phyloP scores from a whole-genome alignment of 1,284 basidiomycete genomes.

The Filobasidium uniguttulatum region DNA sequence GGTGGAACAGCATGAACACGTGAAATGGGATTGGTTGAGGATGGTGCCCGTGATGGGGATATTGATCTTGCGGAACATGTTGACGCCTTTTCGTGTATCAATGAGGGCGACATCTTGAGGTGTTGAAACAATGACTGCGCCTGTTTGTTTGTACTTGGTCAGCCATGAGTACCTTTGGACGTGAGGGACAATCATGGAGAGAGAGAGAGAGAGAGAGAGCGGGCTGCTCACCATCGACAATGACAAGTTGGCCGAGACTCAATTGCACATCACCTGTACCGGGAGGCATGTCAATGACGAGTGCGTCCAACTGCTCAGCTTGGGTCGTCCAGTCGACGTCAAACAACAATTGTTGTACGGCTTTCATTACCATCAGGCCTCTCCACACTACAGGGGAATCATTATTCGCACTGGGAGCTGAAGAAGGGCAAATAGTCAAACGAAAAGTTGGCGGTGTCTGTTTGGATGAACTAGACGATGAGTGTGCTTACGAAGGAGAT shows the following conservation, averaged over 20 bases:
- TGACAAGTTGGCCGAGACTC: conserved; percentile 78
- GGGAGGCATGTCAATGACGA: conserved; percentile 94
- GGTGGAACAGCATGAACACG: conserved; percentile 61
- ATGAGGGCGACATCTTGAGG: conserved; percentile 88
- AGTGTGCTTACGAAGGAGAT: conserved; percentile 38
- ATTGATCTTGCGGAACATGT: conserved; percentile 80
- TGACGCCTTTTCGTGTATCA: conserved; percentile 83
- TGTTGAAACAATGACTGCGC: conserved; percentile 82
- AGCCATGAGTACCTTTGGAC: neutral
- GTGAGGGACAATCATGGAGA: neutral
- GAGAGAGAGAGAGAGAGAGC: neutral
- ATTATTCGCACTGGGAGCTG: conserved; percentile 37
- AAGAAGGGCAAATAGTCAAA: no score
- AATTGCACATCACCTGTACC: conserved; percentile 94
- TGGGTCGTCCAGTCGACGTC: conserved; percentile 79
- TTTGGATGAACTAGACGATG: neutral
- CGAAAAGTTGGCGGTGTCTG: no score
- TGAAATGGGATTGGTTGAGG: conserved; percentile 80
- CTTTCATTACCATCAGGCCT: conserved; percentile 97
- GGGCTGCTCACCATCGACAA: conserved; percentile 56
- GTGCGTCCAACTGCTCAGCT: conserved; percentile 51
- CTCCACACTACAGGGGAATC: conserved; percentile 86
- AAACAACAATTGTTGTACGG: conserved; percentile 79
- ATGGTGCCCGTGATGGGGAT: conserved; percentile 80
- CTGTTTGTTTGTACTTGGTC: conserved; percentile 36